Percentiles rank a stretch among this genome's conserved stretches.
phyloP scores from a whole-genome alignment of 345 rosid species.

The Limnanthes douglasii region DNA sequence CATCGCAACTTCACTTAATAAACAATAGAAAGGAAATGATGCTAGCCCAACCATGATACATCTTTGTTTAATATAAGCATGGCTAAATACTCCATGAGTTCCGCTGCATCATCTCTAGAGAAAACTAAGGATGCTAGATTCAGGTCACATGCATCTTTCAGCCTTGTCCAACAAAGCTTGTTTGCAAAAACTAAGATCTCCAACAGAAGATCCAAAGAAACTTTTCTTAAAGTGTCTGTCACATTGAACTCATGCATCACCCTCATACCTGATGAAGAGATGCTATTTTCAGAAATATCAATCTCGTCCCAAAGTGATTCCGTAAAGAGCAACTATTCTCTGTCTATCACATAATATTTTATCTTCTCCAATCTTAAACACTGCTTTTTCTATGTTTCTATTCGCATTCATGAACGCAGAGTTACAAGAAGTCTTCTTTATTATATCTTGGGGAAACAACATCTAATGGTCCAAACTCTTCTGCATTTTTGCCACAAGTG shows the following conservation, averaged over 20 bases:
- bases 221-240: constrained; percentile 40
- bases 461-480: too few species aligned
- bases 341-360: constrained; percentile 62
- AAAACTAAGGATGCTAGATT: constrained; percentile 58
- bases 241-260: constrained; percentile 52
- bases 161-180: constrained; percentile 80
- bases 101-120: constrained; percentile 65
- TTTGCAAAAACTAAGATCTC: constrained; percentile 83
- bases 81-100: constrained; percentile 75
- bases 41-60: constrained; percentile 70
- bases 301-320: constrained; percentile 66
- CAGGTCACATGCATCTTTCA: constrained; percentile 80
- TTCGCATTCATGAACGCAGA: too few species aligned
- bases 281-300: constrained; percentile 76
- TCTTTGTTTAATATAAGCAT: constrained; percentile 36
- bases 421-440: too few species aligned
- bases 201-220: constrained; percentile 42
- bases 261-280: constrained; percentile 57
- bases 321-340: constrained; percentile 69
- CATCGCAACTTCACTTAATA: constrained; percentile 81
- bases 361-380: constrained; percentile 64
- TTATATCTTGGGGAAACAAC: too few species aligned
- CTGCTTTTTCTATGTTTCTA: too few species aligned
- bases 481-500: too few species aligned
- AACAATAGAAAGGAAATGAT: constrained; percentile 62